Evolutionary conservation across 1,284 basidiomycete species (phyloP).

Genomic region (Ustilago esculenta): DNA sequence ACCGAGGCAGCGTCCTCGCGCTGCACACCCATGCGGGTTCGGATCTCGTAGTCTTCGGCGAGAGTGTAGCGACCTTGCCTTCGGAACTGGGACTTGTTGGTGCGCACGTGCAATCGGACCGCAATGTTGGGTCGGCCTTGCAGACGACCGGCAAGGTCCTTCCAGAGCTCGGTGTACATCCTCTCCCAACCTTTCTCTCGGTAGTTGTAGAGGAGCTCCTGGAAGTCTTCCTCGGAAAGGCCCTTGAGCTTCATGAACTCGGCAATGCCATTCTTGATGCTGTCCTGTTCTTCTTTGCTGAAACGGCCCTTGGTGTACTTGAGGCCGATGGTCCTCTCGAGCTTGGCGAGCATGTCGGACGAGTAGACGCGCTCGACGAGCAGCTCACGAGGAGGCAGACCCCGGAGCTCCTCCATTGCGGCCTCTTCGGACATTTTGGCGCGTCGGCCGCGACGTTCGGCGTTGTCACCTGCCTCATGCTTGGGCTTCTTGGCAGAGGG

Average conservation of each 20-base stretch:
- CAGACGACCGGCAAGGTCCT: conserved; percentile 41
- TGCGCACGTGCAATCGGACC: conserved; percentile 41
- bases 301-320: conserved; percentile 44
- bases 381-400: conserved; percentile 29
- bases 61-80: conserved; percentile 42
- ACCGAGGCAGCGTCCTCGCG: conserved; percentile 34
- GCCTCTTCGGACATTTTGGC: conserved; percentile 39
- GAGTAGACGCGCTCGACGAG: conserved; percentile 51
- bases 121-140: conserved; percentile 43
- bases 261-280: conserved; percentile 41
- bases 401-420: conserved; percentile 24
- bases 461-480: conserved; percentile 27
- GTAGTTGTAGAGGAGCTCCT: conserved; percentile 49
- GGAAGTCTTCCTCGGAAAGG: conserved; percentile 45
- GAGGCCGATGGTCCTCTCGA: conserved; percentile 47
- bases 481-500: conserved; percentile 32
- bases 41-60: conserved; percentile 43
- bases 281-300: conserved; percentile 40
- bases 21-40: conserved; percentile 19
- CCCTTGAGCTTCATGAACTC: conserved; percentile 41
- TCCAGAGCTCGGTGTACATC: conserved; percentile 51
- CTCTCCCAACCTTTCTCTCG: conserved; percentile 40
- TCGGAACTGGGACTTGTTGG: conserved; percentile 44
- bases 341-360: conserved; percentile 44
- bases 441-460: conserved; percentile 30